phyloP scores from a whole-genome alignment of 139 green algal species.

The Tetradesmus obliquus region DNA sequence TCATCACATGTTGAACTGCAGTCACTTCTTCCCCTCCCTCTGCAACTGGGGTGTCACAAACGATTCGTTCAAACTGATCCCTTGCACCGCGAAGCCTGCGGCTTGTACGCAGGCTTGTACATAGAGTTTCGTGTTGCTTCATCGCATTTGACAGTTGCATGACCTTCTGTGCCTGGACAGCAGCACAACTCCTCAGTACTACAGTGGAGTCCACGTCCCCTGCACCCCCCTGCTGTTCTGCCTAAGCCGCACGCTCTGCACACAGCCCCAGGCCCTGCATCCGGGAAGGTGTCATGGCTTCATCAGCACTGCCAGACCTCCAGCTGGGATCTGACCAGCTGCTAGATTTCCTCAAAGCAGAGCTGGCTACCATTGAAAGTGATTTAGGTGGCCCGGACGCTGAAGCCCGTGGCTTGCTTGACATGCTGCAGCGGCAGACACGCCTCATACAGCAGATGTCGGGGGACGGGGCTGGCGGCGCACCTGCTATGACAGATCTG shows the following conservation, averaged over 20 bases:
- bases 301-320: conserved; percentile 12
- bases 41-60: not conserved
- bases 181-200: not conserved
- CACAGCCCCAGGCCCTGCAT: not conserved
- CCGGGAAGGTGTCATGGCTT: not conserved
- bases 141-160: too few relatives aligned
- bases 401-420: conserved; percentile 10
- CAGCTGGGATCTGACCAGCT: conserved; percentile 23
- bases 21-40: not conserved
- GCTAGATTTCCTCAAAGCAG: conserved; percentile 3
- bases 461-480: not conserved
- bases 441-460: not conserved
- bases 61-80: not conserved
- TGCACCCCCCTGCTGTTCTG: not conserved
- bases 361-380: not conserved
- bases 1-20: not conserved
- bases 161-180: not conserved
- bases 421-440: conserved; percentile 11
- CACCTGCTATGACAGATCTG: not conserved
- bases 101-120: too few relatives aligned
- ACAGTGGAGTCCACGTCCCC: not conserved
- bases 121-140: too few relatives aligned
- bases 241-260: not conserved
- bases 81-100: not conserved
- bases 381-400: not conserved